Conservation (phyloP, 768 basidiomycete genomes). For the Pleurotus sapidus region DNA sequence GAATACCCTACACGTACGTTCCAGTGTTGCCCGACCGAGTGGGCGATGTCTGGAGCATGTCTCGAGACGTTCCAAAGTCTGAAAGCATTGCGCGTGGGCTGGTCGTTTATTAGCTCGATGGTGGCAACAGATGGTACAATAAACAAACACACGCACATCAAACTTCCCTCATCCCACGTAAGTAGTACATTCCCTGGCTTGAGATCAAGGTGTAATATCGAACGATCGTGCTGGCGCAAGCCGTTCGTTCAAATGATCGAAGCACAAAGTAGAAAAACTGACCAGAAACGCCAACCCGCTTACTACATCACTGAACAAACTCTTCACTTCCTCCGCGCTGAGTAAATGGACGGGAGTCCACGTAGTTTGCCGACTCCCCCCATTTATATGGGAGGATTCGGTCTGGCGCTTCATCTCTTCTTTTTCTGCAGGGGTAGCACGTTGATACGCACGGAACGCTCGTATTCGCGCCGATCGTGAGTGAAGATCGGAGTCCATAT, state of each 20-base stretch:
- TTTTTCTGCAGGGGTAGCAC: constrained; percentile 59
- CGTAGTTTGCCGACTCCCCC: constrained; percentile 41
- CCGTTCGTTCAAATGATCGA: neutral
- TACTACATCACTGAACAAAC: constrained; percentile 80
- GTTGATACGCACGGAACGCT: constrained; percentile 70
- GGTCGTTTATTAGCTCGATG: neutral
- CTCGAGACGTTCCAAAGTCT: constrained; percentile 93
- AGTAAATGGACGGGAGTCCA: constrained; percentile 83
- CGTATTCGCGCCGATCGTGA: constrained; percentile 72
- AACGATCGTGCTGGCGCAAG: constrained; percentile 62
- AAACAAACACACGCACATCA: constrained; percentile 54
- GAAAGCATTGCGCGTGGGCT: constrained; percentile 94
- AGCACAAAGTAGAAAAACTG: constrained; percentile 17
- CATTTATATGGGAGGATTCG: neutral
- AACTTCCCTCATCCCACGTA: constrained; percentile 83
- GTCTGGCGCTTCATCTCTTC: constrained; percentile 41
- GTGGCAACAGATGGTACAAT: neutral
- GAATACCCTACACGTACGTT: constrained; percentile 54
- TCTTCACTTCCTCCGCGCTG: constrained; percentile 79
- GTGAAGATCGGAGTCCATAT: constrained; percentile 30
- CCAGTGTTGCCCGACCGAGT: constrained; percentile 91
- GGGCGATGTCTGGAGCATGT: constrained; percentile 72
- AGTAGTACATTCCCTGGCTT: constrained; percentile 93
- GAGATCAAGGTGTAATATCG: constrained; percentile 89
- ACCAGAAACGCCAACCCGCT: constrained; percentile 89